phyloP scores from a whole-genome alignment of 805 yeast species.

The Candida tallmaniae region DNA sequence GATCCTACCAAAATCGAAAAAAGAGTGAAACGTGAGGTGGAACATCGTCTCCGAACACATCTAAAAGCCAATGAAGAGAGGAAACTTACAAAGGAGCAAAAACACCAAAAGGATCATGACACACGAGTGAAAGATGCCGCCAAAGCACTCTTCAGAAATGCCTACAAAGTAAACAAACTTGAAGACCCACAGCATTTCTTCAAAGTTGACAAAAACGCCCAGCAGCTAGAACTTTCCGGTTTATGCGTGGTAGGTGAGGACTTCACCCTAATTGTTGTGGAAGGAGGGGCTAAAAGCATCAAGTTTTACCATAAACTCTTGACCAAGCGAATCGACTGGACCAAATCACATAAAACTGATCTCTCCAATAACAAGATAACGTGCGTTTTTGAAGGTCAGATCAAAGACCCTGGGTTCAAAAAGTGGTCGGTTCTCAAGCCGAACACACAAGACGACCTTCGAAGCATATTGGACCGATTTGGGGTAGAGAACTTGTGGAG shows the following conservation, averaged over 20 bases:
- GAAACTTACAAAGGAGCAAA: constrained; percentile 55
- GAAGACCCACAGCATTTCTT: constrained; percentile 63
- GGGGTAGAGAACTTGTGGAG: constrained; percentile 60
- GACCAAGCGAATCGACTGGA: constrained; percentile 66
- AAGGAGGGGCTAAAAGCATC: constrained; percentile 65
- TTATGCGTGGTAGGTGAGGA: constrained; percentile 43
- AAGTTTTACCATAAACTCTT: constrained; percentile 61
- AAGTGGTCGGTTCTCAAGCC: constrained; percentile 67
- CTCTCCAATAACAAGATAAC: constrained; percentile 41
- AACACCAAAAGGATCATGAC: constrained; percentile 40
- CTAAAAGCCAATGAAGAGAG: constrained; percentile 56
- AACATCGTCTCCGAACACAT: constrained; percentile 57
- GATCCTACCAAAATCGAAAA: constrained; percentile 88
- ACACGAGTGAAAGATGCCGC: constrained; percentile 46
- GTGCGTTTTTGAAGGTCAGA: constrained; percentile 69
- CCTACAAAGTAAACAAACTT: constrained; percentile 52
- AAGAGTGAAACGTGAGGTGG: constrained; percentile 64
- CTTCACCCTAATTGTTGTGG: constrained; percentile 61
- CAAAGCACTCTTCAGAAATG: constrained; percentile 53
- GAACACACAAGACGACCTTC: constrained; percentile 46
- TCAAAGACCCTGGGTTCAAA: constrained; percentile 49
- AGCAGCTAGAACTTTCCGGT: constrained; percentile 66
- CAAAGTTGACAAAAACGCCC: constrained; percentile 78
- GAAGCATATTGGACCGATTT: constrained; percentile 45
- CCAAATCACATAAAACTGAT: constrained; percentile 32